phyloP scores from a whole-genome alignment of 1,284 basidiomycete genomes.

The Boletus sp. region DNA sequence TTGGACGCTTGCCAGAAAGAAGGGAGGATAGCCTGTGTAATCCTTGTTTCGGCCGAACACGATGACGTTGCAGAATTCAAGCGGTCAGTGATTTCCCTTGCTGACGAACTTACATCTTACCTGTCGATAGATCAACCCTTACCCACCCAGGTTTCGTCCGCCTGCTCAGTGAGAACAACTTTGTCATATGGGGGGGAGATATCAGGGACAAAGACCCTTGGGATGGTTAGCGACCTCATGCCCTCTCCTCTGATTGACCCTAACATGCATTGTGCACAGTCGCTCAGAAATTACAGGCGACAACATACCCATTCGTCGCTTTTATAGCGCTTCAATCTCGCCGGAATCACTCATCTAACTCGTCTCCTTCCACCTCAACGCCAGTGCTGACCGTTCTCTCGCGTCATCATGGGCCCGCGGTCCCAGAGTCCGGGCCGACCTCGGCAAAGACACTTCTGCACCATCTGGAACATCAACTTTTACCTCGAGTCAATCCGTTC shows the following conservation, averaged over 20 bases:
- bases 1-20: slow-evolving; percentile 71
- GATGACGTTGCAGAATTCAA: slow-evolving; percentile 89
- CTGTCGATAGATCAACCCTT: slow-evolving; percentile 61
- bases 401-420: slow-evolving; percentile 72
- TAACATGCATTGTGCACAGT: slow-evolving; percentile 46
- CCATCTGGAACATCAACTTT: slow-evolving; percentile 66
- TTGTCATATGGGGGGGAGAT: slow-evolving; percentile 76
- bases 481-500: slow-evolving; percentile 79
- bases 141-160: slow-evolving; percentile 65
- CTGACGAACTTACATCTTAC: neutral
- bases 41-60: slow-evolving; percentile 90
- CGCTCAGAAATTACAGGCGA: slow-evolving; percentile 81
- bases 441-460: slow-evolving; percentile 61
- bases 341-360: slow-evolving; percentile 40
- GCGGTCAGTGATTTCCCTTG: slow-evolving; percentile 43
- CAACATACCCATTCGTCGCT: slow-evolving; percentile 90
- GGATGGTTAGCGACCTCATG: slow-evolving; percentile 55
- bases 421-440: slow-evolving; percentile 51
- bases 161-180: slow-evolving; percentile 55
- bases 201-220: slow-evolving; percentile 80
- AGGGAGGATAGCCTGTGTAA: slow-evolving; percentile 71
- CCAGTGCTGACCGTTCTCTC: slow-evolving; percentile 76
- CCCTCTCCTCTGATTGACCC: neutral
- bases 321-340: slow-evolving; percentile 86
- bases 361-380: slow-evolving; percentile 41